A percentile compares a stretch with the other conserved stretches of the same genome.
These are phyloP conservation scores for Fusarium palustre DNA, from an alignment of 2,329 filamentous ascomycete species.

Conservation along the genomic window DNA sequence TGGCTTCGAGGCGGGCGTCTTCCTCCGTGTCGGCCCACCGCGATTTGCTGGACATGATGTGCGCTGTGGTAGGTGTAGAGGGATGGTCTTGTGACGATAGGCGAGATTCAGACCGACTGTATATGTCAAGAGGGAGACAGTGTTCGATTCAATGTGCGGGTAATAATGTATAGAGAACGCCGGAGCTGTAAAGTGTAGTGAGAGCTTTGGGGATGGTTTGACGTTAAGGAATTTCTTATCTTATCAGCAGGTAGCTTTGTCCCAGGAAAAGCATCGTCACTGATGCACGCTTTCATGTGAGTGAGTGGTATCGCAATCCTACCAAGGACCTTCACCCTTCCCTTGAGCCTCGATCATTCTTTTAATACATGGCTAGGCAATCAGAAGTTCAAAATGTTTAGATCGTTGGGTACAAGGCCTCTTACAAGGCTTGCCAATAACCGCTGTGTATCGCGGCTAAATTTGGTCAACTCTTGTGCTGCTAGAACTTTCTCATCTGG, in stretches of 20 bases:
- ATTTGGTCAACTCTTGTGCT: conserved; percentile 19
- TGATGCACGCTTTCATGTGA: conserved; percentile 29
- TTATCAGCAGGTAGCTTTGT: conserved; percentile 37
- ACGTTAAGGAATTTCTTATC: conserved; percentile 38
- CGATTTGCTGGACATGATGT: conserved; percentile 74
- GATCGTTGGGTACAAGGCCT: conserved; percentile 25
- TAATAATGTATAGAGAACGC: background rate
- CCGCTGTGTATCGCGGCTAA: conserved; percentile 26
- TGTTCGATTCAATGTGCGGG: background rate
- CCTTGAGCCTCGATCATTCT: background rate
- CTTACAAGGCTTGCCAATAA: conserved; percentile 20
- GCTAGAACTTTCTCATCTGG: conserved; percentile 47
- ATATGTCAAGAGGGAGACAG: no score
- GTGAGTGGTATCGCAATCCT: background rate
- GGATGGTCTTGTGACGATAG: background rate
- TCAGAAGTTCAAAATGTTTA: conserved; percentile 31
- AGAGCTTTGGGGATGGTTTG: background rate
- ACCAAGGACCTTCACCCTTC: conserved; percentile 1
- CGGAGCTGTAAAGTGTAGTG: conserved; percentile 12
- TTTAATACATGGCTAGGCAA: background rate
- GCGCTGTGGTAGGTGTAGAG: background rate
- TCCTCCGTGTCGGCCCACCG: conserved; percentile 90
- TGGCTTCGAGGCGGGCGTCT: conserved; percentile 78
- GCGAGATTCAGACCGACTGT: no score
- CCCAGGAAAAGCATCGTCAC: conserved; percentile 32